phyloP scores from a whole-genome alignment of 192 early-diverging fungal species.

The Funneliformis geosporum region DNA sequence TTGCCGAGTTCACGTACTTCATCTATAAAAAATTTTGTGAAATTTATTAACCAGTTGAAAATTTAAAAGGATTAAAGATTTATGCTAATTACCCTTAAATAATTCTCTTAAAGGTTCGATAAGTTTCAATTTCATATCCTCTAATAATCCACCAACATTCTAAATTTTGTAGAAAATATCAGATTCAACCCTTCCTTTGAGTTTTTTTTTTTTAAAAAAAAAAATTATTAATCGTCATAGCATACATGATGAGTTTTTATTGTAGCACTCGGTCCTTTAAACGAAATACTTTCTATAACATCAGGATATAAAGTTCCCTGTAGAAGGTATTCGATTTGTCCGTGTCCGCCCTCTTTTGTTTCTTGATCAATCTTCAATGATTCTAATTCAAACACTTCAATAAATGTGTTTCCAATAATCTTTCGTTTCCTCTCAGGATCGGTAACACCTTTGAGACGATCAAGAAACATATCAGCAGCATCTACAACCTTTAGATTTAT shows the following conservation, averaged over 20 bases:
- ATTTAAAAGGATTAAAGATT: background rate
- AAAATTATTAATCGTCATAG: too few relatives aligned
- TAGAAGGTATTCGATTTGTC: slow-evolving; percentile 90
- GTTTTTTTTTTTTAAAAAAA: too few relatives aligned
- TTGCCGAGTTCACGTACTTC: slow-evolving; percentile 97
- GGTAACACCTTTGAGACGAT: slow-evolving; percentile 84
- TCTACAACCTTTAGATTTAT: slow-evolving; percentile 96
- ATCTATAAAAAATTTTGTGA: slow-evolving; percentile 47
- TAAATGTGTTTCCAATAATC: slow-evolving; percentile 99
- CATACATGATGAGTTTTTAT: slow-evolving; percentile 98
- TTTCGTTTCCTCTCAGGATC: slow-evolving; percentile 98
- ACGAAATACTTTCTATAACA: slow-evolving; percentile 97
- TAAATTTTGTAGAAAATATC: slow-evolving; percentile 27
- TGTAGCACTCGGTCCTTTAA: slow-evolving; percentile 98
- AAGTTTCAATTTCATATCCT: slow-evolving; percentile 97
- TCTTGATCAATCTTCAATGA: slow-evolving; percentile 83
- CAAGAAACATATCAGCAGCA: slow-evolving; percentile 82
- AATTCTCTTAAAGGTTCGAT: slow-evolving; percentile 98
- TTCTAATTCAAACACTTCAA: slow-evolving; percentile 96
- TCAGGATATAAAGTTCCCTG: slow-evolving; percentile 99
- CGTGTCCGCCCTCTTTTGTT: slow-evolving; percentile 68
- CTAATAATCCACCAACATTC: slow-evolving; percentile 96
- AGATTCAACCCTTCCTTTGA: background rate
- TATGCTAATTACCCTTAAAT: slow-evolving; percentile 67
- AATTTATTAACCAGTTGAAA: background rate